Conservation (phyloP, 306 rosid species). For the Lagenaria siceraria region DNA sequence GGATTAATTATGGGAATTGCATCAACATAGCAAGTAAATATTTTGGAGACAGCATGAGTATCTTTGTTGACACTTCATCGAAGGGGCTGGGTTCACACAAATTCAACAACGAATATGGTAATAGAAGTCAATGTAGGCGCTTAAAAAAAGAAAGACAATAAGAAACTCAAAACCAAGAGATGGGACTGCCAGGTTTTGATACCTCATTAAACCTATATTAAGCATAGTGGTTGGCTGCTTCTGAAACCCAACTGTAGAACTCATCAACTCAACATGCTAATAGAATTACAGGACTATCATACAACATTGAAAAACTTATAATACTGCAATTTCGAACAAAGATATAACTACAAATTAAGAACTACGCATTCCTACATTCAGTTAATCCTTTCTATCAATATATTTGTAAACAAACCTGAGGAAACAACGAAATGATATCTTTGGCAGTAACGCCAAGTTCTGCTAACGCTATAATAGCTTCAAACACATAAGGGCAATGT, state of each 20-base stretch:
- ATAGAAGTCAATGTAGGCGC: neutral
- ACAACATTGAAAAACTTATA: neutral
- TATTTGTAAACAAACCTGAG: constrained; percentile 55
- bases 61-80: neutral
- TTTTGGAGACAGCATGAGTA: neutral
- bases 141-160: neutral
- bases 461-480: constrained; percentile 78
- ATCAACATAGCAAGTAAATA: neutral
- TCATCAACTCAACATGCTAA: neutral
- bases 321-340: neutral
- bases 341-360: neutral
- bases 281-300: neutral
- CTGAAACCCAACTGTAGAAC: neutral
- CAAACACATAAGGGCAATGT: constrained; percentile 72
- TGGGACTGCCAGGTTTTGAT: neutral
- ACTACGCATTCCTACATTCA: neutral
- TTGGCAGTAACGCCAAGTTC: constrained; percentile 69
- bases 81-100: neutral
- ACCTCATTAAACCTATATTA: neutral
- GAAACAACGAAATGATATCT: constrained; percentile 79
- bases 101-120: neutral
- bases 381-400: neutral
- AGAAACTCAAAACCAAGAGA: neutral
- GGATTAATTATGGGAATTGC: neutral
- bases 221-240: neutral